Evolutionary conservation across 805 yeast species (phyloP), one percentile per base, ranked within the genome.

Genomic region (Jamesozyma gamospora): DNA sequence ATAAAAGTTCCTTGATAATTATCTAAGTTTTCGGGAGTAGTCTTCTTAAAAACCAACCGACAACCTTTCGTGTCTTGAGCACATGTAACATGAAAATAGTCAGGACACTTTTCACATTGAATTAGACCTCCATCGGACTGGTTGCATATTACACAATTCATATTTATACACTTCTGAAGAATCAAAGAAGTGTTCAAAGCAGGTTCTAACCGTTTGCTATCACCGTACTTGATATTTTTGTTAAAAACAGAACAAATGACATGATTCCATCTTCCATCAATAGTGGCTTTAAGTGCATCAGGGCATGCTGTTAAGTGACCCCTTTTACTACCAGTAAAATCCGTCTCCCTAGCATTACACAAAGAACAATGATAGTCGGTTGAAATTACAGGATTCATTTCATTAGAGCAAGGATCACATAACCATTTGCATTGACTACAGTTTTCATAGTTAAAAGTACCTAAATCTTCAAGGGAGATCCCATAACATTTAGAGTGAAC

Each of bases 351-450:
- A 0, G 75, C 69, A 32, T 65, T 58, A 57, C 96, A 87, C n/a
- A 86, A 53, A 13, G 66, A 61, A 56, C 96, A 86, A 2, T 70
- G 59, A 52, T 82, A 79, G 16, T 70, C 63, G 0, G 79, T 71
- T 2, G 77, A 68, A 28, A 67, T 64, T 2, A 70, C 46, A 0
- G 92, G 90, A 44, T 74, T 72, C 37, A 75, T 55, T 36, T 77
- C 81, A 52, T 85, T 84, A 4, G 77, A 67, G 54, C 96, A 87
- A 1, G 77, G 68, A 49, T 85, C 94, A 62, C 96, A 87, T 19
- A 69, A 62, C 96, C 96, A 86, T 41, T 70, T 71, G 27, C 53
- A 64, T n/a, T 33, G 28, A n/a, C 9, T 19, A 33, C 38, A 35
- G 14, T n/a, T 9, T 14, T 21, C 12, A 10, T 4, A 5, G 3